Conservation (phyloP, 306 rosid species). For the Pyrus bretschneideri region DNA sequence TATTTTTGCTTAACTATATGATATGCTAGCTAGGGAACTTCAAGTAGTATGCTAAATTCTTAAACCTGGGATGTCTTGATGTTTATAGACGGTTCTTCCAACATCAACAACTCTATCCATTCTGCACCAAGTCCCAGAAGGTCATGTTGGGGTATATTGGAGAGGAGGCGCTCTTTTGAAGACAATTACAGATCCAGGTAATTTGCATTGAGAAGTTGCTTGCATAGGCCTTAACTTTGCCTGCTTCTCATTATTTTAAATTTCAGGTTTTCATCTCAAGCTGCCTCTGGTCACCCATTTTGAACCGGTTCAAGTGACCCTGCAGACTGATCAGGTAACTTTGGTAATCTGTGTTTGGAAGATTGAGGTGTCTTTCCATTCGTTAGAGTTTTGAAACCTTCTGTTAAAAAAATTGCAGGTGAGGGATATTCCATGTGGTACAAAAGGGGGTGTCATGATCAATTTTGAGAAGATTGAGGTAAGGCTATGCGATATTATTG, state of each 20-base stretch:
- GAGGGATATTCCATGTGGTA: conserved; percentile 88
- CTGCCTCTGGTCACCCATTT: conserved; percentile 73
- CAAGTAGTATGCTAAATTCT: not conserved
- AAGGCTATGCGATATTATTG: not conserved
- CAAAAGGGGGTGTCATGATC: conserved; percentile 94
- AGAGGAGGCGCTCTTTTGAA: conserved; percentile 93
- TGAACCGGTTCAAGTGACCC: conserved; percentile 90
- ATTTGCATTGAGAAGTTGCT: not conserved
- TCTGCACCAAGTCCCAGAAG: conserved; percentile 97
- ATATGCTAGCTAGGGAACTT: not conserved
- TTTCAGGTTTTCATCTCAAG: conserved; percentile 83
- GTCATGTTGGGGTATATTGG: conserved; percentile 96
- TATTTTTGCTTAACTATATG: not conserved
- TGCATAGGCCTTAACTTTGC: not conserved
- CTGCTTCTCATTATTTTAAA: conserved; percentile 1
- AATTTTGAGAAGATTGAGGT: conserved; percentile 89
- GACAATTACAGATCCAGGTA: conserved; percentile 77
- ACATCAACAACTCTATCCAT: conserved; percentile 44
- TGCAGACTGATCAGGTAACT: conserved; percentile 74
- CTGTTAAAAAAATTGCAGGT: conserved; percentile 40
- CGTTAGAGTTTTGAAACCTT: not conserved
- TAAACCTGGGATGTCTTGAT: not conserved
- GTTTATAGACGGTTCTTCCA: conserved; percentile 49
- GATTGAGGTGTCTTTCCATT: conserved; percentile 5
- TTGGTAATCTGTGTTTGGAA: conserved; percentile 4